Evolutionary conservation across 192 early-diverging fungal genomes (phyloP), one percentile per base, ranked within the genome.

Genomic region (Coemansia sp.): DNA sequence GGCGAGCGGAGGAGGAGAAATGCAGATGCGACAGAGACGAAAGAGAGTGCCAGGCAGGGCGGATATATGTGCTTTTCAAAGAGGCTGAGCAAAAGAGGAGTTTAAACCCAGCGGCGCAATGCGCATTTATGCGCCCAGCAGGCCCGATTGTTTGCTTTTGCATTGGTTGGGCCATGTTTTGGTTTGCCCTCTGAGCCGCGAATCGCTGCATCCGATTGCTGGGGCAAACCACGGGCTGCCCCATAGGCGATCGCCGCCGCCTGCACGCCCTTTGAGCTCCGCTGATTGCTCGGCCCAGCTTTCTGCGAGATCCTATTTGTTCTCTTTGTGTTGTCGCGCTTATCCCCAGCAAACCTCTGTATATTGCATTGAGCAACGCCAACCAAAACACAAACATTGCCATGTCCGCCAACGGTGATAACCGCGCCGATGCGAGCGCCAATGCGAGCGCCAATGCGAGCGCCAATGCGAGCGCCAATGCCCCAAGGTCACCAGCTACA

Each of bases 1-100:
- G 64, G 62, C 15, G 15, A 15, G 23, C 28, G 42, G 22, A 38
- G 37, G 25, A 22, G 36, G 54, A 19, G 55, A 28, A 56, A 38
- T 28, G 54, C 38, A 48, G 17, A 28, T 14, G 12, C 11, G n/a
- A 36, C 46, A 9, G 55, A 34, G 12, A 20, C 10, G 31, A 56
- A 38, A 7, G 52, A 15, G 6, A 17, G 15, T 54, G 59, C 22
- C 23, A 17, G 25, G 38, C 57, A 17, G 50, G 49, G 42, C 28
- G 65, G 61, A 46, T 59, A 59, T 59, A 62, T 53, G 55, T 36
- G 57, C 42, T 44, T 20, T 59, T 62, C 25, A 72, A 65, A 65
- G 75, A 65, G 73, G 73, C 73, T 69, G 73, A 66, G 73, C 62
- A 65, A 60, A 57, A 34, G 51, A 57, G 64, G 68, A 62, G 68